phyloP scores from a whole-genome alignment of 2,329 filamentous ascomycete genomes.

The Botryotinia convoluta region DNA sequence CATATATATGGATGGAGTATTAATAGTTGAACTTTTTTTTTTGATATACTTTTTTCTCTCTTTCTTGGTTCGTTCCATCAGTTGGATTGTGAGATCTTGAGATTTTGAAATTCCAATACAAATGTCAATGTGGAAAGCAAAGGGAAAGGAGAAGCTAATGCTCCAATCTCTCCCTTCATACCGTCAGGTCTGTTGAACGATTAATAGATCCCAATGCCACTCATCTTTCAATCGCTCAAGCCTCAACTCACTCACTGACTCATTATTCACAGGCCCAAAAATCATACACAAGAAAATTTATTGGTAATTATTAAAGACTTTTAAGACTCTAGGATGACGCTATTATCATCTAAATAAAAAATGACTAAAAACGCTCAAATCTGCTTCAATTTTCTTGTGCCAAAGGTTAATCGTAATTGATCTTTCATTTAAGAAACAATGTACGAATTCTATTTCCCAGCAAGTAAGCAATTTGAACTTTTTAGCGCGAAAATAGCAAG shows the following conservation, averaged over 20 bases:
- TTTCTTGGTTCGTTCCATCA: neutral
- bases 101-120: neutral
- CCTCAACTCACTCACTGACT: neutral
- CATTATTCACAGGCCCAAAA: neutral
- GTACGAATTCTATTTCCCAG: neutral
- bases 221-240: neutral
- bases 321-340: conserved; percentile 17
- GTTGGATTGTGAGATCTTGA: neutral
- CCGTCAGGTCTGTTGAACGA: neutral
- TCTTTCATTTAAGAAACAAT: conserved; percentile 1
- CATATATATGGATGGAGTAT: neutral
- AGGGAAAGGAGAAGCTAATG: neutral
- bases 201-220: neutral
- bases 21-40: neutral
- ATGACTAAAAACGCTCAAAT: conserved; percentile 22
- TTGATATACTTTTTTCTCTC: neutral
- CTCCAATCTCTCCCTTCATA: neutral
- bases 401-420: conserved; percentile 13
- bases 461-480: conserved; percentile 18
- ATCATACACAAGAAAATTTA: neutral
- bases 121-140: neutral
- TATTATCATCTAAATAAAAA: conserved; percentile 11
- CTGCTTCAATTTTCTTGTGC: conserved; percentile 17
- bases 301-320: conserved; percentile 19
- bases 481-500: conserved; percentile 17